phyloP scores from a whole-genome alignment of 306 rosid species.

The Glycyrrhiza uralensis region DNA sequence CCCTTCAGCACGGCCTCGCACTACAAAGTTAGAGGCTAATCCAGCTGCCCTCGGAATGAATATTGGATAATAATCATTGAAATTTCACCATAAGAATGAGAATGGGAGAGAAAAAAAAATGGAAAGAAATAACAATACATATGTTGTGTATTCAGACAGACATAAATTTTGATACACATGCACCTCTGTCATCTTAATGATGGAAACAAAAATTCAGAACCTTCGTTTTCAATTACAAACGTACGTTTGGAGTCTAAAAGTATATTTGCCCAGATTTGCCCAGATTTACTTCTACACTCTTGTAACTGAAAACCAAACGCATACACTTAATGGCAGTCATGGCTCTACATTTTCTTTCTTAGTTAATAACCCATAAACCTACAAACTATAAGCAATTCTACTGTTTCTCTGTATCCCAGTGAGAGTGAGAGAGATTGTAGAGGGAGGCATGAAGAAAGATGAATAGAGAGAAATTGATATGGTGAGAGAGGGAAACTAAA shows the following conservation, averaged over 20 bases:
- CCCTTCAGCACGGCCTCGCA: conserved; percentile 14
- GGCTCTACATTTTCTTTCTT: not conserved
- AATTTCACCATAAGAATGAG: not conserved
- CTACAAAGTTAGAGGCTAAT: conserved; percentile 12
- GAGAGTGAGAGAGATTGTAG: not conserved
- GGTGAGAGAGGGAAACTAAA: not conserved
- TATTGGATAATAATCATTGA: not conserved
- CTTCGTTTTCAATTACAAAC: no score
- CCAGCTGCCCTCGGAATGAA: conserved; percentile 10
- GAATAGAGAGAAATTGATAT: not conserved
- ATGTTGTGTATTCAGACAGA: not conserved
- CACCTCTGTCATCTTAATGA: not conserved
- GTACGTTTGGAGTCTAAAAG: no score
- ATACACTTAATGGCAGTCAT: not conserved
- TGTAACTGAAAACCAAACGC: no score
- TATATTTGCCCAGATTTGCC: no score
- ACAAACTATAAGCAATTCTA: not conserved
- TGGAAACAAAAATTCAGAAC: not conserved
- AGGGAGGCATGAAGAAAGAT: not conserved
- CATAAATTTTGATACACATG: not conserved
- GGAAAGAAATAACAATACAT: not conserved
- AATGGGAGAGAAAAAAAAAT: not conserved
- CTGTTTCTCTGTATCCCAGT: not conserved
- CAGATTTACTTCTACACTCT: no score
- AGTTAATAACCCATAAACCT: not conserved